phyloP scores from a whole-genome alignment of 805 yeast species.

The Barnettozyma californica region DNA sequence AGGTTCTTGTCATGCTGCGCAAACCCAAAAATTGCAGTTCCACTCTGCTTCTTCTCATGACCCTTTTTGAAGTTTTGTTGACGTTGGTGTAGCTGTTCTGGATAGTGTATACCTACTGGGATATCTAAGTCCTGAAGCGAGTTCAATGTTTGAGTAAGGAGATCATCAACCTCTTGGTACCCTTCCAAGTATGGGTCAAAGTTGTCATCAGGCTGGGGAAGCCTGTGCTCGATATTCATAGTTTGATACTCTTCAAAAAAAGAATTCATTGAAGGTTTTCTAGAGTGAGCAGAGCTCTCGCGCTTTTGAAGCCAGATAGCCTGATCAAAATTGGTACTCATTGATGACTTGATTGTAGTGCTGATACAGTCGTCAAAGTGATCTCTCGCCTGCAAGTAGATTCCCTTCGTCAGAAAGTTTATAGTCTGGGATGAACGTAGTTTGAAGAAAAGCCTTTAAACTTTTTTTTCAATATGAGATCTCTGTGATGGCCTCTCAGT shows the following conservation, averaged over 20 bases:
- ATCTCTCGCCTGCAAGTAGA: constrained; percentile 13
- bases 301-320: constrained; percentile 5
- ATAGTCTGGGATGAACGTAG: background rate
- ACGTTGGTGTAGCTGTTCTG: constrained; percentile 9
- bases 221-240: background rate
- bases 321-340: constrained; percentile 5
- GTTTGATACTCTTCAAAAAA: constrained; percentile 7
- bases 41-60: constrained; percentile 64
- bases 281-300: background rate
- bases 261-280: constrained; percentile 6
- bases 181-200: constrained; percentile 13
- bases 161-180: constrained; percentile 34
- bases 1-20: constrained; percentile 57
- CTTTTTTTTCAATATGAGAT: background rate
- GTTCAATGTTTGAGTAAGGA: constrained; percentile 51
- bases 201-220: constrained; percentile 13
- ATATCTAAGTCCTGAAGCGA: constrained; percentile 61
- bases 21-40: constrained; percentile 78
- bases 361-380: constrained; percentile 8
- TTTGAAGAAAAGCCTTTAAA: background rate
- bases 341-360: background rate
- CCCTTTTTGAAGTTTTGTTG: constrained; percentile 11
- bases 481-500: background rate
- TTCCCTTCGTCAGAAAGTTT: background rate
- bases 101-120: constrained; percentile 32